Percentiles rank a stretch among this genome's conserved stretches.
Conservation (phyloP, 306 rosid genomes). For the Dalbergia cultrata region DNA sequence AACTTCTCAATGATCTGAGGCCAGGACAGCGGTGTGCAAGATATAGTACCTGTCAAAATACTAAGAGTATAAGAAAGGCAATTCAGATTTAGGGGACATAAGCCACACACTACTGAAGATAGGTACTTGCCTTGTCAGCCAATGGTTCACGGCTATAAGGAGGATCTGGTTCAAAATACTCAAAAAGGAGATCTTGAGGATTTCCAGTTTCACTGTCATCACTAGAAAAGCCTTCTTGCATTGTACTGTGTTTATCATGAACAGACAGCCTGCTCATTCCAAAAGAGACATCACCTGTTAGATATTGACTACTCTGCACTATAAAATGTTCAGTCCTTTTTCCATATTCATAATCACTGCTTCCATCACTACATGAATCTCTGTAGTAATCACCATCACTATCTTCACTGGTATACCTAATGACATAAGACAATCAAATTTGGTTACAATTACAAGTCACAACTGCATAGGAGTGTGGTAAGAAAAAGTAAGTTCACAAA, state of each 20-base stretch:
- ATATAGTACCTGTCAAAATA: slow-evolving; percentile 71
- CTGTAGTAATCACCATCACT: slow-evolving; percentile 66
- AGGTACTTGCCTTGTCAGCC: slow-evolving; percentile 75
- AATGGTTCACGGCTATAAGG: slow-evolving; percentile 86
- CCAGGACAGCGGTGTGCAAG: slow-evolving; percentile 73
- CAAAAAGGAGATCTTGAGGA: slow-evolving; percentile 65
- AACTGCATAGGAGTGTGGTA: slow-evolving; percentile 15
- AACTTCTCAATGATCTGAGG: slow-evolving; percentile 80
- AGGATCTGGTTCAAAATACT: slow-evolving; percentile 77
- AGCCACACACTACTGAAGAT: slow-evolving; percentile 37
- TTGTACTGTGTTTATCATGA: slow-evolving; percentile 48
- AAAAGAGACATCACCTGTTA: slow-evolving; percentile 47
- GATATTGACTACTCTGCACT: slow-evolving; percentile 49
- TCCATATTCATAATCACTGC: slow-evolving; percentile 73
- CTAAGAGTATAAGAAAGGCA: slow-evolving; percentile 44
- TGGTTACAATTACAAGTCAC: neutral
- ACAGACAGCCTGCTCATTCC: slow-evolving; percentile 58
- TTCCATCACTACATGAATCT: slow-evolving; percentile 84
- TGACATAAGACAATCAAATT: slow-evolving; percentile 33
- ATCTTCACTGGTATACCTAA: slow-evolving; percentile 69
- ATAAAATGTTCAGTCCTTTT: slow-evolving; percentile 43
- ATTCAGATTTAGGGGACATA: slow-evolving; percentile 25
- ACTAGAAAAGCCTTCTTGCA: slow-evolving; percentile 69
- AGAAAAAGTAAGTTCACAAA: neutral
- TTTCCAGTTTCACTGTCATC: slow-evolving; percentile 73